Evolutionary conservation across 2,329 filamentous ascomycete species (phyloP).

Genomic region (Monilinia polystroma): DNA sequence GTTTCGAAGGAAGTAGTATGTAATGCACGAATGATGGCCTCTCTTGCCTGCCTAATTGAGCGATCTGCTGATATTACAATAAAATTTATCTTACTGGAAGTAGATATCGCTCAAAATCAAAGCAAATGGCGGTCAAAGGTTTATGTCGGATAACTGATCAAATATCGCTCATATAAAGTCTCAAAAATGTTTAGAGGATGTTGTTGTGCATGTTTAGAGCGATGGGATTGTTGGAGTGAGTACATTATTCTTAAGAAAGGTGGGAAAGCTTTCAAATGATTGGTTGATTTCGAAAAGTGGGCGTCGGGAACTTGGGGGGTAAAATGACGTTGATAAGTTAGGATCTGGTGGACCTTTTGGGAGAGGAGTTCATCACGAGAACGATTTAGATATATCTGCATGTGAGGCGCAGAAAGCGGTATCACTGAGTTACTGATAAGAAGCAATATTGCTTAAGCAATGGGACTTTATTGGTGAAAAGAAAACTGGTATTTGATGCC

Average conservation of each 20-base stretch:
- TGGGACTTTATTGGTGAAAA: slow-evolving; percentile 6
- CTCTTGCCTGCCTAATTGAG: slow-evolving; percentile 1
- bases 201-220: background rate
- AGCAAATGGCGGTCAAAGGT: slow-evolving; percentile 7
- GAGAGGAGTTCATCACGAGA: slow-evolving; percentile 8
- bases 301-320: background rate
- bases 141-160: background rate
- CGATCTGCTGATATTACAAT: slow-evolving; percentile 3
- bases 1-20: background rate
- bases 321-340: slow-evolving; percentile 7
- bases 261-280: slow-evolving; percentile 2
- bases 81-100: background rate
- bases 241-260: background rate
- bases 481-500: background rate
- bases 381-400: slow-evolving; percentile 17
- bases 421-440: slow-evolving; percentile 16
- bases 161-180: background rate
- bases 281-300: background rate
- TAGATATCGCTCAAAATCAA: background rate
- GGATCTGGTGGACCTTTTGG: background rate
- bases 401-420: slow-evolving; percentile 3
- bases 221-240: slow-evolving; percentile 1
- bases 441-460: background rate
- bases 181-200: background rate
- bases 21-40: background rate